Evolutionary conservation across 1,284 basidiomycete genomes (phyloP), one percentile per base, ranked within the genome.

Genomic region (Ganoderma multipileum): DNA sequence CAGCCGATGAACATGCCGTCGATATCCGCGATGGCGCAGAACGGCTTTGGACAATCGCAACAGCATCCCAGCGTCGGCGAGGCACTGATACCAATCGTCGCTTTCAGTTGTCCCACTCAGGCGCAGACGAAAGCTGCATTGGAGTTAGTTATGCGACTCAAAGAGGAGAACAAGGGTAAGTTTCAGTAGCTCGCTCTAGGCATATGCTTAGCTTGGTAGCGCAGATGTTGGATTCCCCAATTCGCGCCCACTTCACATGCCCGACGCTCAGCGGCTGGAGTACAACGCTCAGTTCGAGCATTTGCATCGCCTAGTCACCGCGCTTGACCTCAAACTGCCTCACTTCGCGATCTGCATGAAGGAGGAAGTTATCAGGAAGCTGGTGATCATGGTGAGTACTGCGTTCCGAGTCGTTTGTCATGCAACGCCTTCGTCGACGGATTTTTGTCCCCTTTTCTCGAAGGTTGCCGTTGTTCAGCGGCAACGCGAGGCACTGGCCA

Each of bases 381-480:
- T 88, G 36, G 79, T 89, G 50, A 76, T 81, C 9, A 87, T 90
- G 64, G 91, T 92, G 72, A 70, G 87, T 73, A 39, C n/a, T n/a
- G n/a, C n/a, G n/a, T n/a, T n/a, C n/a, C n/a, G n/a, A 63, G 74
- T 74, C 73, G 52, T 75, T 54, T 67, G 54, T 54, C 20, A 23
- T 38, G 9, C n/a, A 23, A 18, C 14, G 36, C 33, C 33, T 42
- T n/a, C 8, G 38, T 38, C 20, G 16, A 52, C 18, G 14, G 18
- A 36, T 38, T 52, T 52, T 36, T 33, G 11, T 9, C n/a, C n/a
- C 6, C 16, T 16, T 28, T 42, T 7, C 30, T 23, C 14, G 5
- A 42, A 92, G 89, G 83, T 86, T 58, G 74, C 82, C 61, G 83
- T 85, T 4, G 84, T 87, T n/a, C 78, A 81, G 54, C 83, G 83